Evolutionary conservation across 441 rosid species (phyloP).

Genomic region (Erodium chrysanthum): DNA sequence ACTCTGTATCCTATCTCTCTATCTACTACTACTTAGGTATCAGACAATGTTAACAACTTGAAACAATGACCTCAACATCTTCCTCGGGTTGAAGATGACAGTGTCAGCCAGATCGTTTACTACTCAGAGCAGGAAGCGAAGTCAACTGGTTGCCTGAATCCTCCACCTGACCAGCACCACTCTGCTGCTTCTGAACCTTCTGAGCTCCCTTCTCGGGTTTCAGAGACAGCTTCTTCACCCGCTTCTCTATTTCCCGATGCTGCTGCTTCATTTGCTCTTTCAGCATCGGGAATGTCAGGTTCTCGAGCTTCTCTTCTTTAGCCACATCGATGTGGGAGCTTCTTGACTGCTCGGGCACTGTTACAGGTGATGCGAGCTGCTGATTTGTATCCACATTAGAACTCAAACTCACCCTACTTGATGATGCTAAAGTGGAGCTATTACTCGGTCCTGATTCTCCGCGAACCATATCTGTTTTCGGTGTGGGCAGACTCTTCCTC

Average conservation of each 20-base stretch:
- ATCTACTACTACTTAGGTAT: no score
- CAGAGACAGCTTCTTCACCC: slow-evolving; percentile 18
- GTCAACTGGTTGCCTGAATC: slow-evolving; percentile 12
- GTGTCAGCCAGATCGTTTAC: slow-evolving; percentile 2
- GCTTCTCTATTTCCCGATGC: slow-evolving; percentile 17
- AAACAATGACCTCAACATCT: neutral
- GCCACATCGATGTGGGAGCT: slow-evolving; percentile 13
- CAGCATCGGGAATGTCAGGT: slow-evolving; percentile 12
- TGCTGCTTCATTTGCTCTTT: slow-evolving; percentile 24
- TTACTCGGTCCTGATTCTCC: slow-evolving; percentile 20
- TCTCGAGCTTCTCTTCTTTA: slow-evolving; percentile 22
- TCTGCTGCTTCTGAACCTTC: slow-evolving; percentile 18
- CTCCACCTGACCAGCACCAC: slow-evolving; percentile 2
- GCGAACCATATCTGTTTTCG: slow-evolving; percentile 11
- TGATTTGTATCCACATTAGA: slow-evolving; percentile 14
- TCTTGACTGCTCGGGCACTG: slow-evolving; percentile 8
- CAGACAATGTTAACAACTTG: no score
- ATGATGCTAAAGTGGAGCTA: slow-evolving; percentile 14
- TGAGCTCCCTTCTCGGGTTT: slow-evolving; percentile 20
- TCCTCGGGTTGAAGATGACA: neutral
- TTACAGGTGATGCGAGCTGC: slow-evolving; percentile 15
- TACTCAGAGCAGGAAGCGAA: slow-evolving; percentile 11
- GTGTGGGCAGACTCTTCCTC: slow-evolving; percentile 18
- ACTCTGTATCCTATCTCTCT: neutral
- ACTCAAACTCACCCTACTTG: slow-evolving; percentile 6